Conservation (phyloP, 1,284 basidiomycete species). For the Wallemia mellicola region DNA sequence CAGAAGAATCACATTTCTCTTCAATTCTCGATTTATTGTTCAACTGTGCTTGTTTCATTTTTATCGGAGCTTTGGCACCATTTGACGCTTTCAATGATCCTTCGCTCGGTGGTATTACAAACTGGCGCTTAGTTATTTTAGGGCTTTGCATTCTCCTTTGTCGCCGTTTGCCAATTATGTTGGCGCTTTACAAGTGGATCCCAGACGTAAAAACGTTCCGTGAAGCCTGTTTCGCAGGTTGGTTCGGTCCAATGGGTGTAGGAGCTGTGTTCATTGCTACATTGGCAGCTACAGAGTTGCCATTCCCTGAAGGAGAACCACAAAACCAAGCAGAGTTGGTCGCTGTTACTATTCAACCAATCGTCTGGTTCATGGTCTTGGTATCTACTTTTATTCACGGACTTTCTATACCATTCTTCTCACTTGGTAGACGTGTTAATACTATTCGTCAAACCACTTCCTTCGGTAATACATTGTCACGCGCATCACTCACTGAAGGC, state of each 20-base stretch:
- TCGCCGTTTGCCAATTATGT: conserved; percentile 50
- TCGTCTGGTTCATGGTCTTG: conserved; percentile 71
- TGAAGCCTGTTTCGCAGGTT: conserved; percentile 48
- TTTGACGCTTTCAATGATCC: conserved; percentile 43
- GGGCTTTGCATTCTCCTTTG: conserved; percentile 47
- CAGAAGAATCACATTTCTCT: conserved; percentile 77
- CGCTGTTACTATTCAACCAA: conserved; percentile 47
- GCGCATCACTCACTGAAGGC: background rate
- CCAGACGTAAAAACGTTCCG: conserved; percentile 74
- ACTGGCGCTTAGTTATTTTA: conserved; percentile 55
- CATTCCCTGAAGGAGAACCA: conserved; percentile 25
- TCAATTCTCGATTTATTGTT: conserved; percentile 82
- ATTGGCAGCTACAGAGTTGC: conserved; percentile 39
- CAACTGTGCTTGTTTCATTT: conserved; percentile 37
- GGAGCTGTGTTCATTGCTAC: conserved; percentile 68
- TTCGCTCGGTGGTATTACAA: conserved; percentile 29
- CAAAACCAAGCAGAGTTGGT: conserved; percentile 33
- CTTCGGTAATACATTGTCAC: conserved; percentile 11
- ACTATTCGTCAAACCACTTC: conserved; percentile 66
- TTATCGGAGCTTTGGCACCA: conserved; percentile 46
- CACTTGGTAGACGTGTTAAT: conserved; percentile 59
- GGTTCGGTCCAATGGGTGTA: conserved; percentile 32
- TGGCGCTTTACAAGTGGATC: conserved; percentile 57
- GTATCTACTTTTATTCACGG: conserved; percentile 63
- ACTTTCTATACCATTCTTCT: conserved; percentile 73